Conservation (phyloP, 2,329 filamentous ascomycete species). For the Diaporthe vexans region DNA sequence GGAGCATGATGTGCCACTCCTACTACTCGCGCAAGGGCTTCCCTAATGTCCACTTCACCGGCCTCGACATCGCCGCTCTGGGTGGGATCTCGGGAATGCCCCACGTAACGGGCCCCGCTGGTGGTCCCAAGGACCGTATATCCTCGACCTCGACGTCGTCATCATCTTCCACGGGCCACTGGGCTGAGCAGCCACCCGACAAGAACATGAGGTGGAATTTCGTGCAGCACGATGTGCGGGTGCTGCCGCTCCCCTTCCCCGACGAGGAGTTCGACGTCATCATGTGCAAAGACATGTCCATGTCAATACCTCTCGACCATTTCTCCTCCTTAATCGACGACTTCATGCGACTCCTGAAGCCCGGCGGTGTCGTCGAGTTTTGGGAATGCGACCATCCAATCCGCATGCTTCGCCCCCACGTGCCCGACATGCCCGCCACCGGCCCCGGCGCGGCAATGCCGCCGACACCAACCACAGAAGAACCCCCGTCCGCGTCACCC, state of each 20-base stretch:
- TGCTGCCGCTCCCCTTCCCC: slow-evolving; percentile 81
- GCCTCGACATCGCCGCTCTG: slow-evolving; percentile 83
- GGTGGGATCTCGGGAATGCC: slow-evolving; percentile 44
- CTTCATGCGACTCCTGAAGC: slow-evolving; percentile 80
- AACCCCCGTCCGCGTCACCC: slow-evolving; percentile 46
- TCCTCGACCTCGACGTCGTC: slow-evolving; percentile 39
- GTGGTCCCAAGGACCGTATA: slow-evolving; percentile 24
- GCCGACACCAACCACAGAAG: slow-evolving; percentile 13
- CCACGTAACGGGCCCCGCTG: background rate
- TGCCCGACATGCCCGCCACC: slow-evolving; percentile 66
- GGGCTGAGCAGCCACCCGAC: slow-evolving; percentile 54
- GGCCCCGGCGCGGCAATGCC: slow-evolving; percentile 8
- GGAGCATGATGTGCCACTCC: slow-evolving; percentile 90
- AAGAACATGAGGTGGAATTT: slow-evolving; percentile 90
- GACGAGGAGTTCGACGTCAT: slow-evolving; percentile 88
- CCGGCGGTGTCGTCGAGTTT: slow-evolving; percentile 85
- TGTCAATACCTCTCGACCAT: slow-evolving; percentile 72
- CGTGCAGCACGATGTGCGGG: slow-evolving; percentile 87
- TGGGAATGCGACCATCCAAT: slow-evolving; percentile 92
- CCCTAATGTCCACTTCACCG: slow-evolving; percentile 81
- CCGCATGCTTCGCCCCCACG: slow-evolving; percentile 85
- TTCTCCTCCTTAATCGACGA: slow-evolving; percentile 75
- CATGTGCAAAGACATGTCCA: slow-evolving; percentile 86
- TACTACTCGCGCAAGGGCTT: slow-evolving; percentile 80
- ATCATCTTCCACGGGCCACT: slow-evolving; percentile 33